Percentiles rank a stretch among this genome's conserved stretches.
Conservation (phyloP, 1,284 basidiomycete species). For the Boletus subluridellus region DNA sequence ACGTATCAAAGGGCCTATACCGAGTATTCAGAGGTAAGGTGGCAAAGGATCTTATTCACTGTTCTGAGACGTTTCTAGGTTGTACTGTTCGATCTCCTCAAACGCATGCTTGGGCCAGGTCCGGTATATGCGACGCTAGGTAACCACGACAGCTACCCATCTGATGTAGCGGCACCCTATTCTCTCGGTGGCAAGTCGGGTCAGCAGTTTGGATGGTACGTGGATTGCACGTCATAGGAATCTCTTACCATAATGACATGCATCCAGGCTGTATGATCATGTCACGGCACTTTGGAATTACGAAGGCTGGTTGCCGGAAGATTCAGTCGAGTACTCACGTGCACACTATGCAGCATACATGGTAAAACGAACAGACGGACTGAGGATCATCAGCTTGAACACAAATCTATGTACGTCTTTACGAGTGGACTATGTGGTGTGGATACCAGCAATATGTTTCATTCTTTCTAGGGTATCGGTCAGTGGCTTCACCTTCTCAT, state of each 20-base stretch:
- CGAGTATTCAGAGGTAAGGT: conserved; percentile 55
- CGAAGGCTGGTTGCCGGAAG: conserved; percentile 66
- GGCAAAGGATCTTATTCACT: background rate
- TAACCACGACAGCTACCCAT: conserved; percentile 56
- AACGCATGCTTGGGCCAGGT: conserved; percentile 55
- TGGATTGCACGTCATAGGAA: background rate
- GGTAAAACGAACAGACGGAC: conserved; percentile 62
- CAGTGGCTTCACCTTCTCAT: background rate
- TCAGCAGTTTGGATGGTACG: conserved; percentile 62
- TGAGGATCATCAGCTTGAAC: conserved; percentile 74
- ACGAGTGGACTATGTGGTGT: background rate
- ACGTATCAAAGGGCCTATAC: conserved; percentile 39
- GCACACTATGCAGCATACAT: conserved; percentile 72
- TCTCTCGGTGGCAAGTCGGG: conserved; percentile 52
- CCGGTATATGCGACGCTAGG: conserved; percentile 71
- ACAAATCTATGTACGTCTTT: conserved; percentile 63
- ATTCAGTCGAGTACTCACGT: conserved; percentile 55
- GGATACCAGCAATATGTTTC: background rate
- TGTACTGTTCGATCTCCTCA: conserved; percentile 63
- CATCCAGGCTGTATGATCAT: conserved; percentile 69
- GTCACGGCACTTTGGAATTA: conserved; percentile 65
- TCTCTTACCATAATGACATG: background rate
- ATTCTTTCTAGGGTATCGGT: conserved; percentile 22
- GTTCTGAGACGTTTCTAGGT: conserved; percentile 39
- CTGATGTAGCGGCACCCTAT: conserved; percentile 44